Evolutionary conservation across 768 basidiomycete species (phyloP).

Genomic region (Suillus paluster): DNA sequence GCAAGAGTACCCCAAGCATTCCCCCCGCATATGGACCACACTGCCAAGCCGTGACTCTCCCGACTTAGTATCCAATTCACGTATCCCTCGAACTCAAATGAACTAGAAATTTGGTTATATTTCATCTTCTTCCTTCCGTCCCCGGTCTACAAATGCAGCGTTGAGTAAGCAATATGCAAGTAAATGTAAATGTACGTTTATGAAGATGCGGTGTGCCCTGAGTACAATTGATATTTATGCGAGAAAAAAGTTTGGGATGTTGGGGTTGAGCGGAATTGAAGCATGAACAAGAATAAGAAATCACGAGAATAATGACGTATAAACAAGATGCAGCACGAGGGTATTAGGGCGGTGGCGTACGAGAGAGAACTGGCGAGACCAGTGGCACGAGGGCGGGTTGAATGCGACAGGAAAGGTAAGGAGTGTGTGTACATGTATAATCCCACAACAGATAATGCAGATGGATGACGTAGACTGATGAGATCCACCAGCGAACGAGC

Average conservation of each 20-base stretch:
- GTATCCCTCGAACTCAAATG: not conserved
- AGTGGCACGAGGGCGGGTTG: not conserved
- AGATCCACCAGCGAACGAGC: constrained; percentile 11
- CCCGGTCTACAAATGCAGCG: not conserved
- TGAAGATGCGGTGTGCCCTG: constrained; percentile 2
- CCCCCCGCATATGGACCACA: not conserved
- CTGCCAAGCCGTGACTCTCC: too few species aligned
- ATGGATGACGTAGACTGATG: constrained; percentile 17
- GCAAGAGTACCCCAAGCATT: not conserved
- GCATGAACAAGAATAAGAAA: constrained; percentile 1
- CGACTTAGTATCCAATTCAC: not conserved
- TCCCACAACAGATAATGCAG: constrained; percentile 31
- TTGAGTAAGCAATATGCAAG: constrained; percentile 6
- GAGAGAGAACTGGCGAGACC: not conserved
- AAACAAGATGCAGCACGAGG: not conserved
- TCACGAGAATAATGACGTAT: constrained; percentile 3
- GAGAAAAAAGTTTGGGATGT: not conserved
- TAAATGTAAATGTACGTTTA: constrained; percentile 7
- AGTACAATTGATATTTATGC: constrained; percentile 10
- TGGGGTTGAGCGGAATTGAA: not conserved
- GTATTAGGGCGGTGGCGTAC: not conserved
- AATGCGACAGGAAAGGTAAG: constrained; percentile 4
- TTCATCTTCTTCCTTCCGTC: constrained; percentile 4
- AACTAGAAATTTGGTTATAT: not conserved
- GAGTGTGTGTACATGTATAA: constrained; percentile 34